phyloP scores from a whole-genome alignment of 495 filamentous ascomycete genomes.

The Aspergillus haitiensis region DNA sequence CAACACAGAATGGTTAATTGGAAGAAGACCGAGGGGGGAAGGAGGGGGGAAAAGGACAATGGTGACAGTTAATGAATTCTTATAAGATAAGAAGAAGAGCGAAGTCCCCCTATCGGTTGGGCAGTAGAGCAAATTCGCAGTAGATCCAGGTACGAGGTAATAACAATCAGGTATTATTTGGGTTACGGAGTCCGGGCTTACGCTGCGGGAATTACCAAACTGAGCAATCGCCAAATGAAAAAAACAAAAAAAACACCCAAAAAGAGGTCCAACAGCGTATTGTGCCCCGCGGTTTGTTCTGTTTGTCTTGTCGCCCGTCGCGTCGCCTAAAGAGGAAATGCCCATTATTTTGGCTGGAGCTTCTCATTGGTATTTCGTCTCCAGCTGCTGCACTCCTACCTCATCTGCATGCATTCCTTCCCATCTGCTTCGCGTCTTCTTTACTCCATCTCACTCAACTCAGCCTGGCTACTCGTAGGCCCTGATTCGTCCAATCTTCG shows the following conservation, averaged over 20 bases:
- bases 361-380: background rate
- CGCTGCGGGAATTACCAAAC: background rate
- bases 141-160: background rate
- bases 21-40: no score
- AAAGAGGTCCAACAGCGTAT: background rate
- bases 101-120: no score
- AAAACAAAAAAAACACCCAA: background rate
- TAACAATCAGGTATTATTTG: background rate
- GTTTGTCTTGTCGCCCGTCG: constrained; percentile 33
- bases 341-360: constrained; percentile 4
- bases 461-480: no score
- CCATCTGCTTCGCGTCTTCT: background rate
- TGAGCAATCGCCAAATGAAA: constrained; percentile 2
- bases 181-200: constrained; percentile 13
- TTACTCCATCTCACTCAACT: no score
- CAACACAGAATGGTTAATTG: no score
- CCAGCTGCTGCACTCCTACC: background rate
- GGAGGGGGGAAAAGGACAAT: no score
- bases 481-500: no score
- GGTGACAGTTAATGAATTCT: no score
- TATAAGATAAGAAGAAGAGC: no score
- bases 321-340: constrained; percentile 17
- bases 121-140: no score
- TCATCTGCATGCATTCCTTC: background rate
- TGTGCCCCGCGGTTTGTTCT: constrained; percentile 21